Evolutionary conservation across 2,329 filamentous ascomycete species (phyloP).

Genomic region (Lomentospora prolificans): DNA sequence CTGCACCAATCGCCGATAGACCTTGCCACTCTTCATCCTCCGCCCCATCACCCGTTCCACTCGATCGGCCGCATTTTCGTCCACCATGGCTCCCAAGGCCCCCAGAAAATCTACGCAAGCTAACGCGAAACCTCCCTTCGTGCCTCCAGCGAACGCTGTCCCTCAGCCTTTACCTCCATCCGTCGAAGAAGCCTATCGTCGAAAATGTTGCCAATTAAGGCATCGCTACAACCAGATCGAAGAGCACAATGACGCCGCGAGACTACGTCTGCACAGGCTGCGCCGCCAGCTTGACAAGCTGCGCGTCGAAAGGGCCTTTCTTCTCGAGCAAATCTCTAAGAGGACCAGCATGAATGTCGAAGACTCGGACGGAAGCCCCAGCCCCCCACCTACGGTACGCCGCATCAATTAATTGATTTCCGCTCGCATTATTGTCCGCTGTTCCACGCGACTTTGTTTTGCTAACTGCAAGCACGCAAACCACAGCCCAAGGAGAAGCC

Average conservation of each 20-base stretch:
- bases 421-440: too few species aligned
- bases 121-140: conserved; percentile 7
- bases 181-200: conserved; percentile 89
- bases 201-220: conserved; percentile 93
- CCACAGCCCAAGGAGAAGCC: conserved; percentile 67
- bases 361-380: conserved; percentile 70
- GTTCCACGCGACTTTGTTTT: too few species aligned
- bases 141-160: conserved; percentile 29
- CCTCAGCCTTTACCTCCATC: conserved; percentile 67
- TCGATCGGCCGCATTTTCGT: background rate
- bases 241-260: conserved; percentile 76
- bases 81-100: conserved; percentile 10
- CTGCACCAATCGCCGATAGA: background rate
- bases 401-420: background rate
- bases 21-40: background rate
- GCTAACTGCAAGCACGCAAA: background rate
- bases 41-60: background rate
- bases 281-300: conserved; percentile 84
- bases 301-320: conserved; percentile 72
- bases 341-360: conserved; percentile 66
- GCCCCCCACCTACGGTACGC: conserved; percentile 67
- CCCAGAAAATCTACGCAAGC: conserved; percentile 6
- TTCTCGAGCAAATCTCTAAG: conserved; percentile 63
- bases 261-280: conserved; percentile 67
- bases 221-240: conserved; percentile 87